Evolutionary conservation across 345 rosid genomes (phyloP), one percentile per base, ranked within the genome.

Genomic region (Eucalyptus microcorys): DNA sequence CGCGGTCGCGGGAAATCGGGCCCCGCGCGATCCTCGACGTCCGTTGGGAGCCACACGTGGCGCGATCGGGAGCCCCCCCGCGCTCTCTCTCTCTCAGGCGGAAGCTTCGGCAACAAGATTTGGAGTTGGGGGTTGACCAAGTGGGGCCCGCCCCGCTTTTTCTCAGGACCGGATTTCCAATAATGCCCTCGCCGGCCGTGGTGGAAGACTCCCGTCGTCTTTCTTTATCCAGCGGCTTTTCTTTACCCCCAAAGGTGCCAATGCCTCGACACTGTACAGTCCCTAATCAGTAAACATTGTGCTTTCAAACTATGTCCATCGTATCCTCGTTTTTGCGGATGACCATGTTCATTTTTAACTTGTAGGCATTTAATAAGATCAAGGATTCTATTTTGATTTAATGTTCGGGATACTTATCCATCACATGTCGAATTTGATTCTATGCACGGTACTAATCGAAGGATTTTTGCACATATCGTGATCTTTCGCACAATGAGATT

Each of bases 351-450:
- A 68, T 68, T 8, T 34, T 17, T 40, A 68, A 16, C 7, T 9
- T 12, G 42, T 8, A 16, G 7, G 22, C 12, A 32, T 32, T 16
- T 68, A 68, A 32, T 68, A 4, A 16, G 12, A 21, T 34, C 2
- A 5, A 34, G 4, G 24, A 34, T 68, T 64, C 10, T 14, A 1
- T 64, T 61, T n/a, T 4, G 4, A 61, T 61, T 61, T 61, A 61
- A 30, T 1, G 2, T 6, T 59, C 16, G 1, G 0, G 24, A 3
- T 52, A 52, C 0, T 52, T 52, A 52, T 52, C 0, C 7, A 55
- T 22, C 1, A 1, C 61, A 24, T 9, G 24, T 55, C 3, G 0
- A 55, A 24, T 24, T 0, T 55, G 2, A 55, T 55, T 55, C 0
- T 55, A 24, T 22, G 5, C 13, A 22, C 3, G n/a, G n/a, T 13